These are phyloP conservation scores for Verticillium dahliae DNA, from an alignment of 2,329 filamentous ascomycete genomes.

Conservation along the genomic window DNA sequence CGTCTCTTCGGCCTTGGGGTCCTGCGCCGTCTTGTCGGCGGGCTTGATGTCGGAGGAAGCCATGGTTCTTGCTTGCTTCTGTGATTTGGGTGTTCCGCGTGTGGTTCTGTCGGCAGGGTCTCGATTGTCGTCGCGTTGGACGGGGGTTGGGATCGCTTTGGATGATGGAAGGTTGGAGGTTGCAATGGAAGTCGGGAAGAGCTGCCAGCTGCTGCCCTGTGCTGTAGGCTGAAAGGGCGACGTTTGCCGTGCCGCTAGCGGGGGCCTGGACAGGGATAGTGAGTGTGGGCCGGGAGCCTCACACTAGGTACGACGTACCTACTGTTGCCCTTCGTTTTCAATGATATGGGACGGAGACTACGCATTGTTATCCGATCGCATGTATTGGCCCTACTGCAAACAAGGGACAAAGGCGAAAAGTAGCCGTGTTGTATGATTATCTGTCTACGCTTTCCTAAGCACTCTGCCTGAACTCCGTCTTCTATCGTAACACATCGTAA, in stretches of 20 bases:
- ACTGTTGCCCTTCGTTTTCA: too few relatives aligned
- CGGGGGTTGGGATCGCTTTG: too few relatives aligned
- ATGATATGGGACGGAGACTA: too few relatives aligned
- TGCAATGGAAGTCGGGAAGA: background rate
- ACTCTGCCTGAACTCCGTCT: too few relatives aligned
- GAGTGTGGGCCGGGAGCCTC: background rate
- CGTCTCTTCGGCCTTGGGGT: constrained; percentile 37
- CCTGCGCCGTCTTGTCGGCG: constrained; percentile 20
- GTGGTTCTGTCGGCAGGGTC: background rate
- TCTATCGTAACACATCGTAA: too few relatives aligned
- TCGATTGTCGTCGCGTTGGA: background rate
- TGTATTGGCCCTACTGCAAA: too few relatives aligned
- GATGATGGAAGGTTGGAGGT: background rate
- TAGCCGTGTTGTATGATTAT: too few relatives aligned
- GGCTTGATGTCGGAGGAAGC: constrained; percentile 21
- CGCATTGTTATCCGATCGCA: too few relatives aligned
- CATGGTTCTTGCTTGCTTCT: constrained; percentile 9
- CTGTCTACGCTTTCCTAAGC: too few relatives aligned
- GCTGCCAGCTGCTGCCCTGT: background rate
- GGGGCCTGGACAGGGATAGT: background rate
- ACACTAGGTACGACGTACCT: too few relatives aligned
- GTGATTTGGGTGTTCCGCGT: background rate
- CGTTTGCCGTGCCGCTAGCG: background rate
- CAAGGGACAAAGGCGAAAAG: too few relatives aligned
- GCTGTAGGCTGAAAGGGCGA: background rate